A percentile compares a stretch with the other conserved stretches of the same genome.
phyloP scores from a whole-genome alignment of 2,329 filamentous ascomycete species.

The Penicillium griseofulvum region DNA sequence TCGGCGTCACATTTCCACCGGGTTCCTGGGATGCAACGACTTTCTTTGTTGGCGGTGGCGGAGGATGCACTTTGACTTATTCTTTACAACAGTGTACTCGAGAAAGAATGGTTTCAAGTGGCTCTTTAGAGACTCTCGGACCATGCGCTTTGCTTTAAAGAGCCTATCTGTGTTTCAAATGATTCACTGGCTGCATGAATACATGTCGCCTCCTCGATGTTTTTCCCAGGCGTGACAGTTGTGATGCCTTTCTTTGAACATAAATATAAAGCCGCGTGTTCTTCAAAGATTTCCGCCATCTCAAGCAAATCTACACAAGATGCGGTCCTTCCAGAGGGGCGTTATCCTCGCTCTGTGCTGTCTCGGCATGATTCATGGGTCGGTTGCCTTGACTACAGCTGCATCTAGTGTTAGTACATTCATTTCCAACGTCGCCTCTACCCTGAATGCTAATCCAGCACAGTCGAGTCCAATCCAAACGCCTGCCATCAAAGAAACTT shows the following conservation, averaged over 20 bases:
- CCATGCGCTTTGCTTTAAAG: not conserved
- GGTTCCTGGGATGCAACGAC: not conserved
- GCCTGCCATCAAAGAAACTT: not conserved
- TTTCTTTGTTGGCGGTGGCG: not conserved
- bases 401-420: not conserved
- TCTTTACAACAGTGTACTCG: not conserved
- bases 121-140: not conserved
- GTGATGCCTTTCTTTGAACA: not conserved
- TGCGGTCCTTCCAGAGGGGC: not conserved
- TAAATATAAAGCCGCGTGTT: not conserved
- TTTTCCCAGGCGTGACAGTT: not conserved
- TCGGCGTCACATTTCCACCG: not conserved
- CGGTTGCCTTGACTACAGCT: not conserved
- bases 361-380: not conserved
- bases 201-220: not conserved
- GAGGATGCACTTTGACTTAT: not conserved
- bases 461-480: not conserved
- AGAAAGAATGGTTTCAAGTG: not conserved
- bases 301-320: not conserved
- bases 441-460: not conserved
- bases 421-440: not conserved
- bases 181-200: slow-evolving; percentile 4
- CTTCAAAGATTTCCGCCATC: not conserved
- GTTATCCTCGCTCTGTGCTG: not conserved
- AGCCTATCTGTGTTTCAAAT: not conserved